These are phyloP conservation scores for Staphylotrichum tortipilum DNA, from an alignment of 495 filamentous ascomycete species.

Conservation along the genomic window DNA sequence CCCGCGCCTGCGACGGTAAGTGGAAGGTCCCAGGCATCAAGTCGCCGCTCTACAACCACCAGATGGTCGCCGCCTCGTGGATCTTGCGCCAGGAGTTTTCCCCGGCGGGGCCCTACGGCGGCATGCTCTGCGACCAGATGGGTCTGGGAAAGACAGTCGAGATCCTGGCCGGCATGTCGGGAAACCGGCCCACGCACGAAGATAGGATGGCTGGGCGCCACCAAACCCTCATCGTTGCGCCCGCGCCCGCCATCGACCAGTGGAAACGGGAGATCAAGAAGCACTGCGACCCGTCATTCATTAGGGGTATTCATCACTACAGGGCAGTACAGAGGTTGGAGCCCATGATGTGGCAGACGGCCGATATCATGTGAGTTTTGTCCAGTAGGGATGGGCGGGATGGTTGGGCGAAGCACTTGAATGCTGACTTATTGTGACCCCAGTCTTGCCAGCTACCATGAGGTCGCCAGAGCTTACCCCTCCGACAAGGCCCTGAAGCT, in stretches of 20 bases:
- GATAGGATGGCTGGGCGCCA: neutral
- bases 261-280: neutral
- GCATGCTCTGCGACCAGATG: neutral
- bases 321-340: neutral
- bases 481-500: neutral
- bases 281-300: neutral
- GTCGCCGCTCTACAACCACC: neutral
- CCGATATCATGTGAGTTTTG: neutral
- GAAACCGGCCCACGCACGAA: neutral
- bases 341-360: neutral
- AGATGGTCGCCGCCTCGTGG: neutral
- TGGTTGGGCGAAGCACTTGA: too few relatives aligned
- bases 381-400: neutral
- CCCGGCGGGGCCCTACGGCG: neutral
- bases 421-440: neutral
- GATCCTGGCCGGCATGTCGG: neutral
- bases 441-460: neutral
- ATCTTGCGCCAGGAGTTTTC: neutral
- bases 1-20: neutral
- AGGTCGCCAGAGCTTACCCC: neutral
- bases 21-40: neutral
- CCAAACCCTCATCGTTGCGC: neutral
- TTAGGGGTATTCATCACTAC: neutral
- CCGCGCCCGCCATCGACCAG: neutral
- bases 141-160: slow-evolving; percentile 1